Conservation (phyloP, 768 basidiomycete species). For the Xanthoconium purpureum region DNA sequence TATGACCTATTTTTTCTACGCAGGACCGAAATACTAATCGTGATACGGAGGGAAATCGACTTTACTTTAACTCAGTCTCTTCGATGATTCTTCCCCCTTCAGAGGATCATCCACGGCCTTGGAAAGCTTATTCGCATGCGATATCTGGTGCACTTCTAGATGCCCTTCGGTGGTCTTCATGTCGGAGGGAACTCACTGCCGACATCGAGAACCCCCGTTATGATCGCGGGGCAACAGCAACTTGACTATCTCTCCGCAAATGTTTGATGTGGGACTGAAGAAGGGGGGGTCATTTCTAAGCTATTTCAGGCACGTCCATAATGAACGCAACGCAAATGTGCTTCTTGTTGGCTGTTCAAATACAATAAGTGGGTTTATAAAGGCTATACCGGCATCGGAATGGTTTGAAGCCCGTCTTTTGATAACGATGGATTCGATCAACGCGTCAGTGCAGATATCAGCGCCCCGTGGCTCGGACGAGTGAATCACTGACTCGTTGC, state of each 20-base stretch:
- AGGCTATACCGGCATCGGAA: not conserved
- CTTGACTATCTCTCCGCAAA: not conserved
- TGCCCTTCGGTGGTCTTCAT: not conserved
- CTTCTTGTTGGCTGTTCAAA: not conserved
- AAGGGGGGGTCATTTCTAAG: not conserved
- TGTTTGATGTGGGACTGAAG: not conserved
- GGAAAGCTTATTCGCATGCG: not conserved
- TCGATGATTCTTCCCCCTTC: not conserved
- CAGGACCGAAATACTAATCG: not conserved
- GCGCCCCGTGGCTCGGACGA: not conserved
- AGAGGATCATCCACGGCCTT: not conserved
- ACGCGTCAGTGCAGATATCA: not conserved
- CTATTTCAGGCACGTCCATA: not conserved
- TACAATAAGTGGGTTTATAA: too few species aligned
- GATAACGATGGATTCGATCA: not conserved
- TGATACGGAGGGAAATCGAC: not conserved
- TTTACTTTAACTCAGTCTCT: not conserved
- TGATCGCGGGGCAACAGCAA: not conserved
- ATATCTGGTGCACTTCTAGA: not conserved
- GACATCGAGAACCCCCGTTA: not conserved
- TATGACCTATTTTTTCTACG: not conserved
- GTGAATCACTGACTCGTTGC: not conserved
- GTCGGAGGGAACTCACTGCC: not conserved
- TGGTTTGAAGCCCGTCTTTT: not conserved
- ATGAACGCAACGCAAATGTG: not conserved